Evolutionary conservation across 805 yeast species (phyloP).

Genomic region (Ogataea haglerorum): DNA sequence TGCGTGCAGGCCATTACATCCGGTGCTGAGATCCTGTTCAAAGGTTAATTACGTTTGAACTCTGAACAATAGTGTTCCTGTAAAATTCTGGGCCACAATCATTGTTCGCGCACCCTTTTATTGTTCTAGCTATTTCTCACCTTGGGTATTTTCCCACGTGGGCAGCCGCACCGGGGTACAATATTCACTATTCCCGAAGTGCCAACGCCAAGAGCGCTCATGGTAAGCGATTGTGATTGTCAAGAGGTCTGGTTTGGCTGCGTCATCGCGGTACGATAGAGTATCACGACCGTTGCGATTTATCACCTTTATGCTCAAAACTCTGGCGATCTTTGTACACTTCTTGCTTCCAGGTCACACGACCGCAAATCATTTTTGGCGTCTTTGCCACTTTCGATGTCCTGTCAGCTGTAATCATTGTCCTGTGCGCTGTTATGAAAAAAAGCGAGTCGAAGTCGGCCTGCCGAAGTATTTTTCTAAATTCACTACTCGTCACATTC

Average conservation of each 20-base stretch:
- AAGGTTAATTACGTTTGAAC: no score
- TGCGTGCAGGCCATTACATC: not conserved
- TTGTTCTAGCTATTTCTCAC: not conserved
- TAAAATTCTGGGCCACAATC: not conserved
- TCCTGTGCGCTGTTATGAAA: not conserved
- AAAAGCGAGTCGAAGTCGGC: not conserved
- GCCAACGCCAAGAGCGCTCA: not conserved
- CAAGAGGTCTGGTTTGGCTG: no score
- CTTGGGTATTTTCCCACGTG: not conserved
- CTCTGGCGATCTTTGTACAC: not conserved
- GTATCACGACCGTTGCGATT: no score
- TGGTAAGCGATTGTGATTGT: no score
- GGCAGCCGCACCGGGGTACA: constrained; percentile 5
- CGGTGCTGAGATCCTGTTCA: not conserved
- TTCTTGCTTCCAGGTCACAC: not conserved
- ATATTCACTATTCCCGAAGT: not conserved
- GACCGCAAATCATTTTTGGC: not conserved
- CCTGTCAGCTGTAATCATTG: not conserved
- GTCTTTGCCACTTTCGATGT: not conserved
- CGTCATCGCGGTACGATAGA: no score
- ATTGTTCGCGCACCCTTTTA: not conserved
- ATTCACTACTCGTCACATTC: constrained; percentile 3
- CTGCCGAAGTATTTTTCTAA: not conserved
- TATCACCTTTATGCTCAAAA: no score
- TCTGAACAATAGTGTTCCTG: not conserved